These are phyloP conservation scores for Fraxinus nigra DNA, from an alignment of 305 asterid species.

Conservation along the genomic window DNA sequence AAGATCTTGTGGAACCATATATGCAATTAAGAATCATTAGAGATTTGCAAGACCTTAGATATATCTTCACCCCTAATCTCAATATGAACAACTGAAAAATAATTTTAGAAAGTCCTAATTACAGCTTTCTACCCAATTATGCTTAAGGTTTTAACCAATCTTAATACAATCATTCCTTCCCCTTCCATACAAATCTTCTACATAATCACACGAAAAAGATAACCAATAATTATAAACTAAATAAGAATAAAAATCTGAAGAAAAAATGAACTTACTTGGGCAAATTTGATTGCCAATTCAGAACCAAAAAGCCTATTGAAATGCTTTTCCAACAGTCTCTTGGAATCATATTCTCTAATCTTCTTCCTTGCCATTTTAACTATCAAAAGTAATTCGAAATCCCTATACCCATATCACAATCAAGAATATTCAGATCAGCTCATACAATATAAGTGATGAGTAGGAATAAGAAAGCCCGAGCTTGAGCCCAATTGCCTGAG, in stretches of 20 bases:
- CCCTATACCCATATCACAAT: slow-evolving; percentile 20
- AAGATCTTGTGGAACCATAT: background rate
- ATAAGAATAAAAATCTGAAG: slow-evolving; percentile 4
- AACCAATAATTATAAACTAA: background rate
- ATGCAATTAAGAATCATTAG: background rate
- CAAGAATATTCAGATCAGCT: slow-evolving; percentile 24
- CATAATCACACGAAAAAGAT: background rate
- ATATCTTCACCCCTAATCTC: background rate
- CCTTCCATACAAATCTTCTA: background rate
- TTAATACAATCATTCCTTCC: too few species aligned
- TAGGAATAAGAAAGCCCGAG: too few species aligned
- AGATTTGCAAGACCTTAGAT: background rate
- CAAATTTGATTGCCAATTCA: slow-evolving; percentile 80
- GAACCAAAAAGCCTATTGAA: slow-evolving; percentile 85
- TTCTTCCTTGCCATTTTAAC: slow-evolving; percentile 82
- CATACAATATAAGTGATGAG: background rate
- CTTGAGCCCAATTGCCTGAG: too few species aligned
- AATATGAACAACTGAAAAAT: background rate
- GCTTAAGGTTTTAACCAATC: too few species aligned
- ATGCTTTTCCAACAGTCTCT: slow-evolving; percentile 88
- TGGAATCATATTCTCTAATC: slow-evolving; percentile 97
- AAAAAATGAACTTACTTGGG: slow-evolving; percentile 49
- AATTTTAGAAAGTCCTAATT: too few species aligned
- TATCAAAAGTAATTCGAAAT: background rate
- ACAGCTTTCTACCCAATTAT: too few species aligned